A percentile compares a stretch with the other conserved stretches of the same genome.
Evolutionary conservation across 176 grass and related monocot genomes (phyloP).

Genomic region (Juncus inflexus): DNA sequence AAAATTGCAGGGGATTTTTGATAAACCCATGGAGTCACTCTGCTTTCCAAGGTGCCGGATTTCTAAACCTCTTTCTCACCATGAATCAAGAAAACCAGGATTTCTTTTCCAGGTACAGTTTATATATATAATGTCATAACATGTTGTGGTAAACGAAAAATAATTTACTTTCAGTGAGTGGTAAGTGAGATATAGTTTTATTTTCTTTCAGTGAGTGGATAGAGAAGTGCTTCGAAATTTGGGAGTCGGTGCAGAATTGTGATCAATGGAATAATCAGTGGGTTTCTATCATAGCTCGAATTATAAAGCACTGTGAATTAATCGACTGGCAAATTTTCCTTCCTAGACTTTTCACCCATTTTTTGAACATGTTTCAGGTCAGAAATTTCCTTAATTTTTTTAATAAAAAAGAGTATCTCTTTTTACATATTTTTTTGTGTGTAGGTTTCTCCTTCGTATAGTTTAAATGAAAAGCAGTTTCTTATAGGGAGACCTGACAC

Average conservation of each 20-base stretch:
- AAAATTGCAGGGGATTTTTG: conserved; percentile 56
- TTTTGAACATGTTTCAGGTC: conserved; percentile 97
- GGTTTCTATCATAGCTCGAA: conserved; percentile 76
- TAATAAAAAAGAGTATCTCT: too few species aligned
- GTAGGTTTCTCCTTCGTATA: conserved; percentile 27
- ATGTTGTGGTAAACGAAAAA: too few species aligned
- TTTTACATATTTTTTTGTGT: background rate
- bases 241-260: conserved; percentile 75
- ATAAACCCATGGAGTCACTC: conserved; percentile 97
- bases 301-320: conserved; percentile 61
- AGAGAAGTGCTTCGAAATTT: conserved; percentile 67
- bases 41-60: conserved; percentile 91
- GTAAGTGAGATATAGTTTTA: too few species aligned
- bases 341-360: conserved; percentile 69
- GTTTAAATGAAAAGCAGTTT: conserved; percentile 18
- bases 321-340: conserved; percentile 80
- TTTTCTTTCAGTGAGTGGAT: conserved; percentile 63
- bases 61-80: conserved; percentile 80
- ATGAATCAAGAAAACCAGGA: conserved; percentile 66
- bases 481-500: conserved; percentile 19
- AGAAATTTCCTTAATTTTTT: background rate
- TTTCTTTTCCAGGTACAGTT: conserved; percentile 43
- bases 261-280: conserved; percentile 92
- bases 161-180: too few species aligned
- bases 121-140: background rate